Base-by-base conservation (phyloP, 257 asterid species). In the Capsicum chinense region DNA sequence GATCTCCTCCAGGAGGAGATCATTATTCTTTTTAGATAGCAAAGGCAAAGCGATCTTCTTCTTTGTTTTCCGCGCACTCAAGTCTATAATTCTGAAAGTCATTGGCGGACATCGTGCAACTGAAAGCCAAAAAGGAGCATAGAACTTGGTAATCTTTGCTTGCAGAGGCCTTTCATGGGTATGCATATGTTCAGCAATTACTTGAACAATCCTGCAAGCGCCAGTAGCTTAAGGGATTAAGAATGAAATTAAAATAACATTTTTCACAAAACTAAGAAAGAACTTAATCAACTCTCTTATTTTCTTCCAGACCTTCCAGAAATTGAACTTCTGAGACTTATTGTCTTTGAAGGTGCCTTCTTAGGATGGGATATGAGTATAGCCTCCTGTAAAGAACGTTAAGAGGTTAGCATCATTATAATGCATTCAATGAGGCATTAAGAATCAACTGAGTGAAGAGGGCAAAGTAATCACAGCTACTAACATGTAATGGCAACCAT, bases 61-160 rank as follows among this genome's bases (percentile, higher is more conserved):
- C 86, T 90, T 90, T 73, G 88, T 83, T 84, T 80, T 94, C 85
- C 85, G 90, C 73, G 90, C 91, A 39, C 88, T 84, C 83, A 86
- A 60, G 87, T 92, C 93, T 58, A 91, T 68, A 87, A 97, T 91
- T 93, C 98, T 94, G 88, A 94, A 91, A 86, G 93, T 89, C 60
- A 97, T 95, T 13, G 97, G 94, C 13, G 98, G 98, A 86, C 98
- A 97, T 90, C 95, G 91, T 83, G 97, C 92, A 82, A 95, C 85
- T 73, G 93, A 91, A 52, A 97, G 69, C 99, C 98, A 97, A 86
- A 89, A 97, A 47, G 99, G 98, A 9, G 98, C 89, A 91, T 92
- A 94, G 58, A 97, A 90, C 90, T 91, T 93, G 69, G 93, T 86
- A 85, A 82, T 85, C 89, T 86, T 93, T 69, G 98, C 93, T 71